Base-by-base conservation (phyloP, 148 eudicot species). In the Dianthus caryophyllus region DNA sequence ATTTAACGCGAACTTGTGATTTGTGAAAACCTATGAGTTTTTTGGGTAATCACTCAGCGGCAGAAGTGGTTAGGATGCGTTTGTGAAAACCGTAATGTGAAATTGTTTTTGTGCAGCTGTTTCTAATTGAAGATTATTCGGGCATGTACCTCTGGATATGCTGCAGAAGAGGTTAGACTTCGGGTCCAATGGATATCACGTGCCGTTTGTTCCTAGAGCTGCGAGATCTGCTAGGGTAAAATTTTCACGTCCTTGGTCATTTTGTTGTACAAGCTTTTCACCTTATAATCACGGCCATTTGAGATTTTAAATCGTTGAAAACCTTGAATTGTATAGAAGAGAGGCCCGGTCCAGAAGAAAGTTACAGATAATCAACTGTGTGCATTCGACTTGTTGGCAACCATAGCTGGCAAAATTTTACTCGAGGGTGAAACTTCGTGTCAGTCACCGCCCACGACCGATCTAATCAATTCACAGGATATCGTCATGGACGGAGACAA, bases 201-300 rank as follows among this genome's bases (percentile, higher is more conserved):
- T 82, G 61, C 98, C 96, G 67, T 84, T 82, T 30, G 73, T 76
- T 43, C 98, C 98, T 54, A 85, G 85, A 73, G 99, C 90, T 52
- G 73, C 90, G 29, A 84, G 99, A 87, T 90, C 99, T 56, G 69
- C 80, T 36, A 86, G 96, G 96, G 99, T 94, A 90, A 80, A n/a
- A 15, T 64, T 55, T 48, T 11, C 38, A 12, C 49, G 20, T 43
- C 48, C 56, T 70, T 52, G 49, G 59, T 57, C 50, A 20, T 44
- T 58, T 49, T 51, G 24, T 47, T 18, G 33, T 63, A 49, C n/a
- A 63, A 29, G 41, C 5, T 70, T 39, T 56, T 44, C 44, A 52
- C 22, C 3, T 56, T 64, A 39, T 5, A 25, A 44, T 18, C 25
- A 16, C 38, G 3, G 21, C 13, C n/a, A 12, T 25, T 53, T 57